Conservation (phyloP, 495 filamentous ascomycete genomes). For the Pyrenula massariospora region DNA sequence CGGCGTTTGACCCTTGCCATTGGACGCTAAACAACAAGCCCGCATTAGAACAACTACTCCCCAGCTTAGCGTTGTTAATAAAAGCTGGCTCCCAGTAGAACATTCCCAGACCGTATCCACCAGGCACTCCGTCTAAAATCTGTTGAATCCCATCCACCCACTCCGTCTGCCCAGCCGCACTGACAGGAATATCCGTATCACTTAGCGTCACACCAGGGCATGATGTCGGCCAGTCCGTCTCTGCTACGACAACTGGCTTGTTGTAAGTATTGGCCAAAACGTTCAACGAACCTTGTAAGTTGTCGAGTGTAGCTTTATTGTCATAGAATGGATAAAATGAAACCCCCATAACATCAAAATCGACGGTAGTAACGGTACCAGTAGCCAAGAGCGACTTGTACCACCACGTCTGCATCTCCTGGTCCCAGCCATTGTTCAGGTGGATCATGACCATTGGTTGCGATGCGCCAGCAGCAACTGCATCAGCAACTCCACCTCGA, state of each 20-base stretch:
- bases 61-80: conserved; percentile 50
- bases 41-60: conserved; percentile 35
- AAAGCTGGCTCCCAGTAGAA: conserved; percentile 68
- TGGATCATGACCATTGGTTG: conserved; percentile 56
- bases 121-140: conserved; percentile 34
- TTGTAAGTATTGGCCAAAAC: conserved; percentile 46
- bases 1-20: neutral
- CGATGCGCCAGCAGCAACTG: conserved; percentile 50
- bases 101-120: conserved; percentile 30
- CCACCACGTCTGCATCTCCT: conserved; percentile 48
- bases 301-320: conserved; percentile 38
- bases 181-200: conserved; percentile 45
- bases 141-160: conserved; percentile 43
- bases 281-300: conserved; percentile 40
- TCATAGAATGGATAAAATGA: conserved; percentile 62
- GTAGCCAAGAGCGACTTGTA: conserved; percentile 43
- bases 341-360: conserved; percentile 60
- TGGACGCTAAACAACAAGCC: neutral
- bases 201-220: conserved; percentile 46
- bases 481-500: conserved; percentile 45
- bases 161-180: conserved; percentile 43
- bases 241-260: conserved; percentile 51
- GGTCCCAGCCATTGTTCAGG: conserved; percentile 59
- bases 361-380: conserved; percentile 35
- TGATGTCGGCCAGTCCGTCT: conserved; percentile 55